Conservation (phyloP, 768 basidiomycete species). For the Pulveroboletus sp. region DNA sequence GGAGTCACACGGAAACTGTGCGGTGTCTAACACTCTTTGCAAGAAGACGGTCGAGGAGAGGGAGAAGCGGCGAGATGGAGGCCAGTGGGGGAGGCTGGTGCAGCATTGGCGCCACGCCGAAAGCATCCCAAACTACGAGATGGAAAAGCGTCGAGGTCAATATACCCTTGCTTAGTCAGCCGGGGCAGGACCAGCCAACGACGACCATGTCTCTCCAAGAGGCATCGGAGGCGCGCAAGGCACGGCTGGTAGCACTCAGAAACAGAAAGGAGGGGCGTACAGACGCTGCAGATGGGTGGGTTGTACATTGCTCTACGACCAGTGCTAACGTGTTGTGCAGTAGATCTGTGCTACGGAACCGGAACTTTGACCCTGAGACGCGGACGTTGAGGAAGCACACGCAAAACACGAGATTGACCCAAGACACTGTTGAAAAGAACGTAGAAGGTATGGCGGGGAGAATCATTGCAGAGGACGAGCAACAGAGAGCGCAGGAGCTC, state of each 20-base stretch:
- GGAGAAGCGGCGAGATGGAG: conserved; percentile 25
- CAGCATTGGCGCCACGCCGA: conserved; percentile 26
- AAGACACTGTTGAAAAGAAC: conserved; percentile 85
- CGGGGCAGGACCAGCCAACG: not conserved
- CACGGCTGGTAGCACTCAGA: conserved; percentile 71
- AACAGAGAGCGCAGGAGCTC: conserved; percentile 79
- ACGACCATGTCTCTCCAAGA: conserved; percentile 61
- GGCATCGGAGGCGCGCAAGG: conserved; percentile 76
- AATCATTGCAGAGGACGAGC: conserved; percentile 85
- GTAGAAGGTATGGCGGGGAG: conserved; percentile 79
- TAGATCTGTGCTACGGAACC: conserved; percentile 54
- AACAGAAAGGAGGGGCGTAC: conserved; percentile 62
- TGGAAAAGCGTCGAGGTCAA: not conserved
- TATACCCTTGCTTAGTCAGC: conserved; percentile 32
- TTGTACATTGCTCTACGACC: not conserved
- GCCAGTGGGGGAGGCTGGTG: conserved; percentile 6
- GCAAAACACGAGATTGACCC: conserved; percentile 50
- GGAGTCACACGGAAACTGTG: conserved; percentile 60
- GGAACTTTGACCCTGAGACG: conserved; percentile 90
- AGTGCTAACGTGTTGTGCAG: conserved; percentile 22
- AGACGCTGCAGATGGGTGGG: conserved; percentile 41
- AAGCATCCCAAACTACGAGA: conserved; percentile 20
- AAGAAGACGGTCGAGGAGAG: conserved; percentile 27
- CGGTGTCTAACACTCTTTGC: conserved; percentile 43
- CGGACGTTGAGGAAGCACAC: conserved; percentile 68